Percentiles rank a stretch among this genome's conserved stretches.
Evolutionary conservation across 2,329 filamentous ascomycete species (phyloP).

Genomic region (Claviceps capensis): DNA sequence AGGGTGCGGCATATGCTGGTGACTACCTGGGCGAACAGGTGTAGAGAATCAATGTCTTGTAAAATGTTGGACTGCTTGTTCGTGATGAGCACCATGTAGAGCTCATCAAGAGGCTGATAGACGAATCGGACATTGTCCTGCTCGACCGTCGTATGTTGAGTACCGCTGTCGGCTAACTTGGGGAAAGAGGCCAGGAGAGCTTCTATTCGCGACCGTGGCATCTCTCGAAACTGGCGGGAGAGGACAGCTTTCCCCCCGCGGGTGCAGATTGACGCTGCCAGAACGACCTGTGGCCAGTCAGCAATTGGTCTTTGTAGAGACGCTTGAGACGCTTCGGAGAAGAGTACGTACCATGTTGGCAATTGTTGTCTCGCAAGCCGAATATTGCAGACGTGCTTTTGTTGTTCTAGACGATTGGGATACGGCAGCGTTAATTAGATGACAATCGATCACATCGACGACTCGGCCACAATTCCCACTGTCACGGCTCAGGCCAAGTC

Average conservation of each 20-base stretch:
- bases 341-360: slow-evolving; percentile 25
- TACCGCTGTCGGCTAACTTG: slow-evolving; percentile 89
- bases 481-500: neutral
- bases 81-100: slow-evolving; percentile 99
- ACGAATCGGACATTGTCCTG: slow-evolving; percentile 99
- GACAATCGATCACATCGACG: neutral
- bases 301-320: neutral
- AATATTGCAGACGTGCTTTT: neutral
- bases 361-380: slow-evolving; percentile 9
- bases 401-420: neutral
- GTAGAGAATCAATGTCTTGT: slow-evolving; percentile 96
- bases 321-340: neutral
- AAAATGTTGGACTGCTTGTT: slow-evolving; percentile 99
- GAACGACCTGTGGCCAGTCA: slow-evolving; percentile 58
- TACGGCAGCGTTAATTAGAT: neutral
- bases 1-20: slow-evolving; percentile 91
- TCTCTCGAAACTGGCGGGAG: slow-evolving; percentile 94
- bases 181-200: slow-evolving; percentile 93
- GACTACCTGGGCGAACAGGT: slow-evolving; percentile 95
- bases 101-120: slow-evolving; percentile 95
- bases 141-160: slow-evolving; percentile 95
- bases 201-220: slow-evolving; percentile 92
- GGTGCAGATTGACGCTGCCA: slow-evolving; percentile 97
- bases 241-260: slow-evolving; percentile 96
- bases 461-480: neutral